These are phyloP conservation scores for Phaeosphaeriaceae sp. DNA, from an alignment of 2,329 filamentous ascomycete genomes.

Conservation along the genomic window DNA sequence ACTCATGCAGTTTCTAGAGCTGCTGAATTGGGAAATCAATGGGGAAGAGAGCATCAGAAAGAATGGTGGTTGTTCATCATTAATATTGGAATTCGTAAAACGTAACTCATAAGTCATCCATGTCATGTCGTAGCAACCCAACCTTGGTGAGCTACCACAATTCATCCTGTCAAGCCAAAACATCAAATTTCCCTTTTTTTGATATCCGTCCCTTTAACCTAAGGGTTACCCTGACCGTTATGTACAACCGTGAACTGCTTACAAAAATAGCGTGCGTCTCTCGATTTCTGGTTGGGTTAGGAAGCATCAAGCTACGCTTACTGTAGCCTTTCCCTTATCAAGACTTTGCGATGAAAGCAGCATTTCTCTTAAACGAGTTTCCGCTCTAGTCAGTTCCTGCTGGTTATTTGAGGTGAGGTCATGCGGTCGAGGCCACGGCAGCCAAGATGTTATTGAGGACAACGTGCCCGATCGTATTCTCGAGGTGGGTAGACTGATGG, in stretches of 20 bases:
- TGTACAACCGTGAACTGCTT: not conserved
- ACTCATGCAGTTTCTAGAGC: too few relatives aligned
- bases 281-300: not conserved
- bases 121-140: not conserved
- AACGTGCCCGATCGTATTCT: conserved; percentile 36
- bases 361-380: conserved; percentile 40
- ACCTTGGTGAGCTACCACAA: not conserved
- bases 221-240: not conserved
- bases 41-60: not conserved
- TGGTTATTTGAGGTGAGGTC: conserved; percentile 19
- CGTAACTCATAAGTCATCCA: not conserved
- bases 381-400: conserved; percentile 39
- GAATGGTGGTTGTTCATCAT: not conserved
- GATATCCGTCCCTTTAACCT: not conserved
- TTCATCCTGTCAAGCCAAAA: not conserved
- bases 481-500: conserved; percentile 25
- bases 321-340: conserved; percentile 36
- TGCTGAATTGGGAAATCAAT: not conserved
- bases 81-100: not conserved
- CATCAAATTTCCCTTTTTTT: not conserved
- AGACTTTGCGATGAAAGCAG: conserved; percentile 32
- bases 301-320: conserved; percentile 24
- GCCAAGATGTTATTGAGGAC: conserved; percentile 42
- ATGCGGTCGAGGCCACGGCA: conserved; percentile 42
- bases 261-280: not conserved